Percentiles rank a stretch among this genome's conserved stretches.
phyloP scores from a whole-genome alignment of 495 filamentous ascomycete species.

The Penicillium maclennaniae region DNA sequence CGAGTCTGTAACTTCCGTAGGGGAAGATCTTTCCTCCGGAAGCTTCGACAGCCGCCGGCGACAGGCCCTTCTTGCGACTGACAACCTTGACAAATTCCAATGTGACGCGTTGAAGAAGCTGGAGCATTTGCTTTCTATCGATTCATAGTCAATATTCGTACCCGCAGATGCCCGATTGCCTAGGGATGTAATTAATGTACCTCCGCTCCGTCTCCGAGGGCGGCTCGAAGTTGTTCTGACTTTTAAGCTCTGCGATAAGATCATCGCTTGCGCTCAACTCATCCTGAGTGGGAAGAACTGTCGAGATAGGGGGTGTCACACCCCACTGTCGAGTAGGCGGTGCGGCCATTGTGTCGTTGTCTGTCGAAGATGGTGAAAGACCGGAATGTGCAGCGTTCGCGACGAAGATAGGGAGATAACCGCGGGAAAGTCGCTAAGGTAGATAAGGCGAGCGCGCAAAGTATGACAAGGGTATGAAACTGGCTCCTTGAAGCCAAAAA shows the following conservation, averaged over 20 bases:
- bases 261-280: slow-evolving; percentile 73
- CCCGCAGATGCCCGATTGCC: background rate
- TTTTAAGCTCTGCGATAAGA: slow-evolving; percentile 72
- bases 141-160: background rate
- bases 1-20: slow-evolving; percentile 89
- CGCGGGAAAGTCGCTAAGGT: background rate
- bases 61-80: slow-evolving; percentile 68
- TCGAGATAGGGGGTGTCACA: slow-evolving; percentile 81
- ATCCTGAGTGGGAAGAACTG: slow-evolving; percentile 62
- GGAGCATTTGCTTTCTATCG: slow-evolving; percentile 52
- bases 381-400: slow-evolving; percentile 9
- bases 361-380: slow-evolving; percentile 7
- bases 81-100: slow-evolving; percentile 82
- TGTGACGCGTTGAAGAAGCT: slow-evolving; percentile 69
- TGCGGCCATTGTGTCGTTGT: slow-evolving; percentile 49
- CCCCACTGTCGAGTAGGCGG: slow-evolving; percentile 61
- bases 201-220: slow-evolving; percentile 74
- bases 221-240: slow-evolving; percentile 87
- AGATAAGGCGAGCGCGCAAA: background rate
- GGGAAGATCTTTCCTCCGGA: slow-evolving; percentile 90
- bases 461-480: background rate
- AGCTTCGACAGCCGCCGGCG: slow-evolving; percentile 69
- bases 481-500: background rate
- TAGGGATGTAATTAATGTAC: slow-evolving; percentile 33
- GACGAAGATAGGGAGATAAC: slow-evolving; percentile 25